These are phyloP conservation scores for Cutaneotrichosporon sp. DNA, from an alignment of 1,284 basidiomycete species.

Conservation along the genomic window DNA sequence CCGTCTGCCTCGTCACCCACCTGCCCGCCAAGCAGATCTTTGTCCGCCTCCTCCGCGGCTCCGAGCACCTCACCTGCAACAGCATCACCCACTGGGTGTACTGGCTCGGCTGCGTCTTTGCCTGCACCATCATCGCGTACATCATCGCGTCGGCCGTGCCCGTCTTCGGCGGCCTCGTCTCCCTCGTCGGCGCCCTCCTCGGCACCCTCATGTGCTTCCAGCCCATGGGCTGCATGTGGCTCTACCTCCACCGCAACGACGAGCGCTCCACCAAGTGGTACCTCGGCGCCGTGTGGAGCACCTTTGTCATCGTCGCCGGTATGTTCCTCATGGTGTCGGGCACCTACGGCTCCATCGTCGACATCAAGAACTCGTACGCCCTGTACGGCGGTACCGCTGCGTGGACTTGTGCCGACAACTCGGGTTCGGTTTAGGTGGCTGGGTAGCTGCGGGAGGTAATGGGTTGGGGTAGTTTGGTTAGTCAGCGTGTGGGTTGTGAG, in stretches of 20 bases:
- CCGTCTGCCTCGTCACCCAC: conserved; percentile 20
- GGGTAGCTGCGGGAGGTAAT: not conserved
- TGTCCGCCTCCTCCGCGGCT: conserved; percentile 39
- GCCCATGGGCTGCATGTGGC: conserved; percentile 38
- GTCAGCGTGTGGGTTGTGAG: not conserved
- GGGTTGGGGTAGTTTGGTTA: not conserved
- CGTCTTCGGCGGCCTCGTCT: conserved; percentile 33
- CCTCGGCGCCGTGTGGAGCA: conserved; percentile 26
- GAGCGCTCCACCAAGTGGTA: conserved; percentile 18
- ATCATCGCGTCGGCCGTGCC: conserved; percentile 30
- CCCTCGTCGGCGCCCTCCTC: conserved; percentile 36
- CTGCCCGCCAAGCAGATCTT: conserved; percentile 35
- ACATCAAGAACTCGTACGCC: conserved; percentile 18
- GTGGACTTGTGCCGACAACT: conserved; percentile 33
- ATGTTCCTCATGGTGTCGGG: conserved; percentile 36
- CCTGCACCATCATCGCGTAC: conserved; percentile 29
- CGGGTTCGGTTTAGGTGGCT: conserved; percentile 5
- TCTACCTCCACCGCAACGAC: conserved; percentile 22
- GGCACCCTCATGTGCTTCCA: conserved; percentile 25
- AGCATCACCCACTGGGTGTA: conserved; percentile 38
- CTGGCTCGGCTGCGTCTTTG: conserved; percentile 38
- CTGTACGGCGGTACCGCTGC: conserved; percentile 14
- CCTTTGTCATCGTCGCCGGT: conserved; percentile 30
- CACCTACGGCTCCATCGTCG: conserved; percentile 31
- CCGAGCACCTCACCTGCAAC: conserved; percentile 39